Conservation (phyloP, 768 basidiomycete genomes). For the Tulasnella sp. region DNA sequence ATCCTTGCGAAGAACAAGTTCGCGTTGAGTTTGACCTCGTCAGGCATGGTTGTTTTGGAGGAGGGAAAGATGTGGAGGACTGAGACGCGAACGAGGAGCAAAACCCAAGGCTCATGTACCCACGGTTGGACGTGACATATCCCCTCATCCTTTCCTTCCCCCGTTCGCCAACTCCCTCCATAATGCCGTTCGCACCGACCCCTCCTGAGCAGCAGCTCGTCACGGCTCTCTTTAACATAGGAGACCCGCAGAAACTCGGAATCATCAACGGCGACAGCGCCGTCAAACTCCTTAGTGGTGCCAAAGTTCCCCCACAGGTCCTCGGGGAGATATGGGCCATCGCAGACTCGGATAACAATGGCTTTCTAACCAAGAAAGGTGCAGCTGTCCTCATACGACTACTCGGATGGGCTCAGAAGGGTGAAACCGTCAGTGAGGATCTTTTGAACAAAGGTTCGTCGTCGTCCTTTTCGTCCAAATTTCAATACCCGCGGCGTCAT, state of each 20-base stretch:
- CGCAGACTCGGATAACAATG: constrained; percentile 92
- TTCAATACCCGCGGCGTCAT: constrained; percentile 17
- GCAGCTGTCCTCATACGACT: constrained; percentile 87
- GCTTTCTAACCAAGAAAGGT: constrained; percentile 85
- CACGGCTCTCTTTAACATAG: constrained; percentile 62
- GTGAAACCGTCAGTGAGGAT: constrained; percentile 65
- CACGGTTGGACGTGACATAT: neutral
- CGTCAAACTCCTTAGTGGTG: constrained; percentile 80
- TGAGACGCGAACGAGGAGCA: constrained; percentile 21
- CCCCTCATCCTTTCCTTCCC: neutral
- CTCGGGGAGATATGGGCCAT: constrained; percentile 95
- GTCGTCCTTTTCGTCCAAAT: neutral
- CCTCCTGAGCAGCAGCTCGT: constrained; percentile 29
- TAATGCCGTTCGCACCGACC: constrained; percentile 30
- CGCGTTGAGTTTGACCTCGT: constrained; percentile 35
- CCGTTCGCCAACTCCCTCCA: neutral
- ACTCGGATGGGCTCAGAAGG: constrained; percentile 91
- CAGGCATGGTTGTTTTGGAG: constrained; percentile 19
- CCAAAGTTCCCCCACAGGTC: constrained; percentile 72
- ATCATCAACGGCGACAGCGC: constrained; percentile 90
- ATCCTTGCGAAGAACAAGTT: constrained; percentile 25
- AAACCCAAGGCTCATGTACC: constrained; percentile 11
- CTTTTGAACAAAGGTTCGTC: constrained; percentile 72
- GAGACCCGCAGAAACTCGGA: constrained; percentile 78
- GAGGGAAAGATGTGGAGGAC: constrained; percentile 14